Conservation (phyloP, 208 protist genomes). For the Acanthamoeba culbertsoni region DNA sequence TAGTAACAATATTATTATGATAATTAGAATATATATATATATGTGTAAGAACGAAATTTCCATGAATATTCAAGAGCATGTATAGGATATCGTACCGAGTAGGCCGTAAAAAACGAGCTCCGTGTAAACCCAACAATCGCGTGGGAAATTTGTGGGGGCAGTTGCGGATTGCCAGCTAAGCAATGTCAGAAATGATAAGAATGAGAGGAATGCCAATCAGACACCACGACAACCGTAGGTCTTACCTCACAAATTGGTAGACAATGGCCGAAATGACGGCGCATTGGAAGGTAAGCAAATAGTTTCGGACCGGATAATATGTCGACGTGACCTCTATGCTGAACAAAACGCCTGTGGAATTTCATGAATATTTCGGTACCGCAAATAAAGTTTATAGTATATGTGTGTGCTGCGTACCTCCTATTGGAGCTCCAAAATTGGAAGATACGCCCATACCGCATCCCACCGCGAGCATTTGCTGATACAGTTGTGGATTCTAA, state of each 20-base stretch:
- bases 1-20: not conserved
- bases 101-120: not conserved
- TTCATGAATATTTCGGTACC: not conserved
- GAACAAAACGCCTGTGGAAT: conserved; percentile 71
- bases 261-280: conserved; percentile 41
- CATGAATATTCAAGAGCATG: not conserved
- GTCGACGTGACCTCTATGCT: conserved; percentile 80
- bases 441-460: conserved; percentile 73
- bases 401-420: not conserved
- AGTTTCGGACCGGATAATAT: conserved; percentile 77
- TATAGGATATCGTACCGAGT: not conserved
- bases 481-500: conserved; percentile 63
- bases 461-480: conserved; percentile 69
- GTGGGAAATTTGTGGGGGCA: not conserved
- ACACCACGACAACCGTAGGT: not conserved
- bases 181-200: not conserved
- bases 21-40: not conserved
- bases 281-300: conserved; percentile 71
- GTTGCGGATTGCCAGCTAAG: not conserved
- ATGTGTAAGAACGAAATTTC: not conserved
- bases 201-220: not conserved
- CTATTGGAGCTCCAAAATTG: conserved; percentile 79
- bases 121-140: not conserved
- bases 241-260: conserved; percentile 31
- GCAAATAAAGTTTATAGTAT: not conserved